Conservation (phyloP, 1,284 basidiomycete species). For the Grifola frondosa region DNA sequence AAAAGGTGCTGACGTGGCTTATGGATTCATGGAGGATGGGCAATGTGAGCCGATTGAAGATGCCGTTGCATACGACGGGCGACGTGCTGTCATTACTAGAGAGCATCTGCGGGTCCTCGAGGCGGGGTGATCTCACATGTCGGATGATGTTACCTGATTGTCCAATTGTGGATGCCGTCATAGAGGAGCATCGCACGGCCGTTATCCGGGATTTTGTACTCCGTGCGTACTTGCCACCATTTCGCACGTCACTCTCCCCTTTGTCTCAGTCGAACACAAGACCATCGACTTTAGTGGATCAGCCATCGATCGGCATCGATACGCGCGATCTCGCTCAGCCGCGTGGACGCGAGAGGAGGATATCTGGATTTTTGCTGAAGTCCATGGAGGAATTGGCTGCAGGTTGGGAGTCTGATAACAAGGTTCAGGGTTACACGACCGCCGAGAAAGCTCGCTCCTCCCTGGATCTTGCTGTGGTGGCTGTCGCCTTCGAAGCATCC, state of each 20-base stretch:
- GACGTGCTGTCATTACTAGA: constrained; percentile 69
- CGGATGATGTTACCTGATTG: constrained; percentile 63
- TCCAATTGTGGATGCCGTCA: constrained; percentile 56
- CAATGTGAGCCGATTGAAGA: constrained; percentile 31
- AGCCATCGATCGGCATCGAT: constrained; percentile 3
- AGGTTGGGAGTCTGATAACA: constrained; percentile 48
- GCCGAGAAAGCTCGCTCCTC: constrained; percentile 64
- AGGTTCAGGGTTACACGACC: constrained; percentile 40
- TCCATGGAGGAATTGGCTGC: constrained; percentile 49
- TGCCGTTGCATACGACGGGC: constrained; percentile 50
- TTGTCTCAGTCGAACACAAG: neutral
- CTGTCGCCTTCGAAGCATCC: constrained; percentile 67
- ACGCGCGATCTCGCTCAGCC: constrained; percentile 40
- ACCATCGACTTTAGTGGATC: neutral
- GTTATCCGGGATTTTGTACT: constrained; percentile 73
- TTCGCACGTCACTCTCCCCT: constrained; percentile 15
- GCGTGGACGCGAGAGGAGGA: constrained; percentile 56
- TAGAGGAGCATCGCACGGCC: constrained; percentile 55
- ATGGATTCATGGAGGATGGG: constrained; percentile 68
- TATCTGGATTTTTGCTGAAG: constrained; percentile 65
- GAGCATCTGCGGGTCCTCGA: constrained; percentile 57
- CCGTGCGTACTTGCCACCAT: constrained; percentile 57
- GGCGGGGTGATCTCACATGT: constrained; percentile 44
- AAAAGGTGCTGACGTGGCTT: constrained; percentile 83
- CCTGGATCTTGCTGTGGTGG: constrained; percentile 66